Base-by-base conservation (phyloP, 73 alveolate genomes). In the Urostyla sp. region DNA sequence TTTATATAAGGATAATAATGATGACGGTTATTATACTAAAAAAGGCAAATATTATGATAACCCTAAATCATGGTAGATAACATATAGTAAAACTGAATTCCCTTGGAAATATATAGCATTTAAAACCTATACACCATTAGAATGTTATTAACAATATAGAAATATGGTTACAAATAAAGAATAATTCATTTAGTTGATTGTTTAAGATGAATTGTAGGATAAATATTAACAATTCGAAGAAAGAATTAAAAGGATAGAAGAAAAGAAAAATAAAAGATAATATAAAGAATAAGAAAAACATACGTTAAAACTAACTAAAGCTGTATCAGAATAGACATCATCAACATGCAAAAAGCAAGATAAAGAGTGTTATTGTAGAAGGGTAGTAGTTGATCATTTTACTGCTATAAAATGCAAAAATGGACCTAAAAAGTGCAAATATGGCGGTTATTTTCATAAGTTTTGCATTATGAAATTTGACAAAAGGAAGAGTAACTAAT, bases 371-470 rank as follows among this genome's bases (percentile, higher is more conserved):
- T 69, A 69, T 48, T 69, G 83, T 23, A 69, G 30, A 49, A 69
- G 49, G 30, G 43, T 43, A 28, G 83, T 69, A 0, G 44, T 49
- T 16, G 49, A 69, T 20, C 7, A 27, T 1, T 67, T 46, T 3
- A 38, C 6, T 8, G 67, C 67, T 24, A 44, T 69, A 5, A 1
- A 4, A 18, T 69, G 83, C 30, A 24, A 54, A 4, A 69, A 59
- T 13, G 83, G 83, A 1, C 6, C 24, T 18, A 46, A 21, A 4
- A 69, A 69, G 34, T 69, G 83, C 54, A 20, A 4, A 6, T 46
- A 69, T 16, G 83, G 83, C 4, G 83, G 83, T 27, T 44, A 36
- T 69, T 23, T 69, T 27, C 83, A 69, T 49, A 3, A 69, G 30
- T 50, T 69, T 27, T 69, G 83, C 58, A 69, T 69, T 13, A 45